phyloP scores from a whole-genome alignment of 352 stramenopile species.

The Saprolegnia parasitica region DNA sequence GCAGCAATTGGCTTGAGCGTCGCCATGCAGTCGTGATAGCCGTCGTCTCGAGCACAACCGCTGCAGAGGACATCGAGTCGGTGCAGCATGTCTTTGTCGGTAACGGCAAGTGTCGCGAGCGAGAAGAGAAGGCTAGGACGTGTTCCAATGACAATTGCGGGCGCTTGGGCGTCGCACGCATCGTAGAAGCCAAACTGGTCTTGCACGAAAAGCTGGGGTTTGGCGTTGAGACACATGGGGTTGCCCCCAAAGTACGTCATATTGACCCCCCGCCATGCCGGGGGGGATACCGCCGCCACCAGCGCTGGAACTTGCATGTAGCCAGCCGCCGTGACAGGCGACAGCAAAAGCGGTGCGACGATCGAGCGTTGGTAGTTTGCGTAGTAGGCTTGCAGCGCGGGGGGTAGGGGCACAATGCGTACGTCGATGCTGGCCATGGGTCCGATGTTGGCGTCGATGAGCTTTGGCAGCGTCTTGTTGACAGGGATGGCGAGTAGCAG shows the following conservation, averaged over 20 bases:
- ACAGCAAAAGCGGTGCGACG: neutral
- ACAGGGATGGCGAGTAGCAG: neutral
- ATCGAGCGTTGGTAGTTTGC: neutral
- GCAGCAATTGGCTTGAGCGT: neutral
- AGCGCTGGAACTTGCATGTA: neutral
- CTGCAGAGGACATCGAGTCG: too few relatives aligned
- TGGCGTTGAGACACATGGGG: slow-evolving; percentile 13
- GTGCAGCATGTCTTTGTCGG: too few relatives aligned
- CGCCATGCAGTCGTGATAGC: neutral
- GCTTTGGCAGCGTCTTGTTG: neutral
- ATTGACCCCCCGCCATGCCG: neutral
- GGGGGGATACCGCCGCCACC: neutral
- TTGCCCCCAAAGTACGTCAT: slow-evolving; percentile 15
- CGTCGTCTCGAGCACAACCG: neutral
- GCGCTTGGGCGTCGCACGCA: slow-evolving; percentile 4
- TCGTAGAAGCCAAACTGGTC: slow-evolving; percentile 26
- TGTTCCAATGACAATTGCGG: neutral
- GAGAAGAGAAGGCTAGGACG: neutral
- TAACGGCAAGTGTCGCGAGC: neutral
- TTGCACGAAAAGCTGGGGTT: slow-evolving; percentile 2
- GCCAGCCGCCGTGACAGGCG: neutral
- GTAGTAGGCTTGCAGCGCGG: neutral
- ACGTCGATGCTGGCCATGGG: slow-evolving; percentile 8
- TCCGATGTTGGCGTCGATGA: slow-evolving; percentile 1
- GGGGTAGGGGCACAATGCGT: neutral